Evolutionary conservation across 164 flowering plant genomes (phyloP).

Genomic region (Vitis cinerea): DNA sequence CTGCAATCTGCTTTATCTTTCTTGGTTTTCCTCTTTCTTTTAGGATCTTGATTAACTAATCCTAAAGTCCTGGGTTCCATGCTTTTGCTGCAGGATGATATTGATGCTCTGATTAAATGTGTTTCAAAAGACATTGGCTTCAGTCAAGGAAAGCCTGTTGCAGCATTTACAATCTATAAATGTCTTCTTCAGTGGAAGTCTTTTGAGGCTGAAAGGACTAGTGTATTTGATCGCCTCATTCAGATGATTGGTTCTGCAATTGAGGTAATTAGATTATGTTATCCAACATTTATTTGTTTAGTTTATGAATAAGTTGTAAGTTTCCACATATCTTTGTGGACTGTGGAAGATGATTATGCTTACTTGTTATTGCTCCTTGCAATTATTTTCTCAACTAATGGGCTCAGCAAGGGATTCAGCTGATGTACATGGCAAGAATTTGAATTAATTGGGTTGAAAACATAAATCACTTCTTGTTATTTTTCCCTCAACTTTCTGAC

Average conservation of each 20-base stretch:
- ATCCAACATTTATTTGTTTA: not conserved
- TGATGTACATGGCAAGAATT: not conserved
- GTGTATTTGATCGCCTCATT: conserved; percentile 59
- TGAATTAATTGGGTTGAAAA: too few relatives aligned
- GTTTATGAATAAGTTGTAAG: too few relatives aligned
- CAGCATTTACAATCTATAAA: conserved; percentile 61
- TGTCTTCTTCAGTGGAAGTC: conserved; percentile 65
- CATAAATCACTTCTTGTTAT: too few relatives aligned
- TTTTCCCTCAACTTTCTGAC: too few relatives aligned
- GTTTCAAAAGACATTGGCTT: conserved; percentile 77
- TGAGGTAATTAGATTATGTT: conserved; percentile 33
- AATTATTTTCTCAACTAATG: not conserved
- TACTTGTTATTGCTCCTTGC: not conserved
- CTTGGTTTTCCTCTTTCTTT: not conserved
- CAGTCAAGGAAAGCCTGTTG: conserved; percentile 65
- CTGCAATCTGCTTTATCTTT: conserved; percentile 5
- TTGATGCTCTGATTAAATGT: conserved; percentile 87
- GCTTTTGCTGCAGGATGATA: conserved; percentile 65
- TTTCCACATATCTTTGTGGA: not conserved
- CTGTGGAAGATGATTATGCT: not conserved
- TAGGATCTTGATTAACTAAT: not conserved
- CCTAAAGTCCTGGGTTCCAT: conserved; percentile 1
- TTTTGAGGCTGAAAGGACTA: conserved; percentile 61
- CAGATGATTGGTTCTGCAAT: conserved; percentile 62
- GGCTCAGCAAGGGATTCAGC: not conserved